Percentiles rank a stretch among this genome's conserved stretches.
These are phyloP conservation scores for Fusarium decemcellulare DNA, from an alignment of 2,329 filamentous ascomycete genomes.

Conservation along the genomic window DNA sequence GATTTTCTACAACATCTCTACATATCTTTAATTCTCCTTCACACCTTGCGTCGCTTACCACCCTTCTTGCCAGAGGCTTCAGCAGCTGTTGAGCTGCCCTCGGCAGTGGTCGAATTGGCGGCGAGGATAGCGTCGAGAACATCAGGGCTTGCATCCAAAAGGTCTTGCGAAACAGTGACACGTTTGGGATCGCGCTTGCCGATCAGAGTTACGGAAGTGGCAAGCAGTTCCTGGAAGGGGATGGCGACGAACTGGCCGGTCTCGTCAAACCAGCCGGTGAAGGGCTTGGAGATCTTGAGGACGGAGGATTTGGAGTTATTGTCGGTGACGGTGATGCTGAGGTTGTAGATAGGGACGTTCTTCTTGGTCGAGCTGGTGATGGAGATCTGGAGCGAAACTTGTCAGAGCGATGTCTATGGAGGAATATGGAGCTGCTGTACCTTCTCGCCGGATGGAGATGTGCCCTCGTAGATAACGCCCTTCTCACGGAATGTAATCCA, in stretches of 20 bases:
- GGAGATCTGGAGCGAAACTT: slow-evolving; percentile 69
- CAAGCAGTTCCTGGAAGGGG: slow-evolving; percentile 85
- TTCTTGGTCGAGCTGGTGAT: slow-evolving; percentile 83
- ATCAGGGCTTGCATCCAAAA: slow-evolving; percentile 59
- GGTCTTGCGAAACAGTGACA: slow-evolving; percentile 56
- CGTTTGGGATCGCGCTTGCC: slow-evolving; percentile 76
- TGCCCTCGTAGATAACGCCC: slow-evolving; percentile 84
- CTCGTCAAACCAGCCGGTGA: slow-evolving; percentile 83
- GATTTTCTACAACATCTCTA: slow-evolving; percentile 5
- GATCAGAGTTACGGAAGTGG: slow-evolving; percentile 75
- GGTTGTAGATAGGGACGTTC: slow-evolving; percentile 83
- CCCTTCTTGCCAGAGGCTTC: slow-evolving; percentile 57
- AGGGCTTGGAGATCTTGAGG: slow-evolving; percentile 73
- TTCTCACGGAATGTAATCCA: slow-evolving; percentile 92
- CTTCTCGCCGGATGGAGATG: slow-evolving; percentile 74
- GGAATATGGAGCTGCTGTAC: slow-evolving; percentile 63
- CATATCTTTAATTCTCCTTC: slow-evolving; percentile 11
- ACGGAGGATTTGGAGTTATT: slow-evolving; percentile 57
- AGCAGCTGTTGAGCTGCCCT: slow-evolving; percentile 49
- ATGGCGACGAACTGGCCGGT: slow-evolving; percentile 79
- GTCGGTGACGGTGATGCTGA: slow-evolving; percentile 72
- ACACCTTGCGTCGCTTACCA: slow-evolving; percentile 64
- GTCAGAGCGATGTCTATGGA: slow-evolving; percentile 25
- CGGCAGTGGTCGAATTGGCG: slow-evolving; percentile 49
- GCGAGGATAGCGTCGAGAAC: slow-evolving; percentile 65